Conservation (phyloP, 352 stramenopile species). For the Phytophthora sp. region DNA sequence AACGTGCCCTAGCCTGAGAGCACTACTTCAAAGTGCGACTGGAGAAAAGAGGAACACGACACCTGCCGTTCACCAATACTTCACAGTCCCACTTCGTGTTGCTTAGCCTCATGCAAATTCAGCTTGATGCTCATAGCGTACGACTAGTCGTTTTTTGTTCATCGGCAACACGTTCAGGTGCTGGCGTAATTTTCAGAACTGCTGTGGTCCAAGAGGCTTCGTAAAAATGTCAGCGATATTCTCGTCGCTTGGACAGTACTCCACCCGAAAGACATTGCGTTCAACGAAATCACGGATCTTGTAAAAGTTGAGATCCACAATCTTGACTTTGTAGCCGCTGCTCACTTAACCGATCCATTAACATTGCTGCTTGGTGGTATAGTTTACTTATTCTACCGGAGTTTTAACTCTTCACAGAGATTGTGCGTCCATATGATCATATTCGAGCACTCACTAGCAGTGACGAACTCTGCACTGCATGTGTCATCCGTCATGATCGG, state of each 20-base stretch:
- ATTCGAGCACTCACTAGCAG: slow-evolving; percentile 11
- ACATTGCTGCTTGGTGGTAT: slow-evolving; percentile 15
- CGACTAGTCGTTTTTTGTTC: too few relatives aligned
- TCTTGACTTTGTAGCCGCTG: slow-evolving; percentile 5
- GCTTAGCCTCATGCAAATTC: too few relatives aligned
- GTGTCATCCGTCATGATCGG: slow-evolving; percentile 14
- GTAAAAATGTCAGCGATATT: slow-evolving; percentile 10
- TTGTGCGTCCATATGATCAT: slow-evolving; percentile 22
- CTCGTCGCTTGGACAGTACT: slow-evolving; percentile 6
- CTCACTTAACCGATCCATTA: slow-evolving; percentile 5
- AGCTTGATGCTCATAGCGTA: too few relatives aligned
- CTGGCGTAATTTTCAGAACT: slow-evolving; percentile 2
- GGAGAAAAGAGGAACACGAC: too few relatives aligned
- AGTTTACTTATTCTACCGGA: background rate
- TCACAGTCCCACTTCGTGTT: slow-evolving; percentile 3
- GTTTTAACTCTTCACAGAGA: slow-evolving; percentile 10
- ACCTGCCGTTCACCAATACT: too few relatives aligned
- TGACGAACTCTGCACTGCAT: slow-evolving; percentile 15
- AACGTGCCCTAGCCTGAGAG: too few relatives aligned
- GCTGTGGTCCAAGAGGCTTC: slow-evolving; percentile 11
- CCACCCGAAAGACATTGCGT: slow-evolving; percentile 1
- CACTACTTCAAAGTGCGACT: too few relatives aligned
- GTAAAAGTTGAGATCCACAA: slow-evolving; percentile 14
- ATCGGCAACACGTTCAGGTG: slow-evolving; percentile 4
- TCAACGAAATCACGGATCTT: slow-evolving; percentile 14